Evolutionary conservation across 1,284 basidiomycete genomes (phyloP), one percentile per base, ranked within the genome.

Genomic region (Ustilago nuda): DNA sequence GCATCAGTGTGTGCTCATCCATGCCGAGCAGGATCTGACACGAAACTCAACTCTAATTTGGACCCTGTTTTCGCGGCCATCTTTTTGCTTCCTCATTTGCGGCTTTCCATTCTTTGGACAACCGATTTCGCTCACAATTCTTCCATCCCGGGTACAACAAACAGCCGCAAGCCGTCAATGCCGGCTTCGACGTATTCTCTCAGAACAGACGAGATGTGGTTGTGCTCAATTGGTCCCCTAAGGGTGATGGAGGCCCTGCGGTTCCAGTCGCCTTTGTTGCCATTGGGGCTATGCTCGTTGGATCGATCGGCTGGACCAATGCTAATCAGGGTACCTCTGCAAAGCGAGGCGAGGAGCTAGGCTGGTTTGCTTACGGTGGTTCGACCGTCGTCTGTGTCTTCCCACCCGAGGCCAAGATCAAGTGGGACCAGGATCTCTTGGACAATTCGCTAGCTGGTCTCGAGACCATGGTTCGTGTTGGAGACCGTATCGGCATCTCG

Each of bases 391-490:
- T 84, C 33, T 56, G 62, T n/a, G 63, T 80, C 39, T 77, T 77
- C 46, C 70, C 75, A 8, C 75, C 75, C 15, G 62, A 61, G 13
- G 66, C 70, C 61, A 77, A 72, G 56, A 89, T 97, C 6, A 88
- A 92, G 82, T 98, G 94, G 92, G 96, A 98, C 82, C 92, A 94
- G 76, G 96, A 98, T 85, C 87, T 98, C n/a, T 80, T 94, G 19
- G 89, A 92, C 48, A 91, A 90, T 75, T 92, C 92, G 39, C 79
- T 87, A 61, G 86, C 88, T 58, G 87, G 88, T 15, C 88, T 92
- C 58, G 93, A 94, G 87, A 93, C 92, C n/a, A 87, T 92, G 11
- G 89, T 94, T 36, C 89, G 90, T 86, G 92, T 92, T 3, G 82
- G 83, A 8, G 80, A 78, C 60, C 70, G 80, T 19, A 76, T 84